Evolutionary conservation across 2,329 filamentous ascomycete species (phyloP), one percentile per base, ranked within the genome.

Genomic region (Beauveria australis): DNA sequence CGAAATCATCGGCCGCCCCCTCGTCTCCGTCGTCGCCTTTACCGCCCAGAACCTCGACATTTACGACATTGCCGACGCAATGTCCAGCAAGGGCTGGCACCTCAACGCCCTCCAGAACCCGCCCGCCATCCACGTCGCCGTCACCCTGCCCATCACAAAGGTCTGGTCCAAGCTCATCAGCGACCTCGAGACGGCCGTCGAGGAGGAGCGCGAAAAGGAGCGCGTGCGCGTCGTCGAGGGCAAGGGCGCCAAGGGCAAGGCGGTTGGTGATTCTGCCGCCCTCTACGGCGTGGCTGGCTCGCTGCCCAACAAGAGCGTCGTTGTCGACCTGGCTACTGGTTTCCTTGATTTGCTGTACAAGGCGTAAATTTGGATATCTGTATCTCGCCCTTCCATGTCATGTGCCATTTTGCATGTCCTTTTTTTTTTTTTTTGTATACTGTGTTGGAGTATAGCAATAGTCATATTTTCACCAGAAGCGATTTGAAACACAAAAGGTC

Each of bases 321-420:
- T 99, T 37, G 90, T 91, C 65, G 91, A 96, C 68, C 76, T 99
- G 71, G 93, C 92, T 1, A 90, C 82, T 66, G 93, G 92, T 0
- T 99, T 97, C 75, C 79, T 97, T 71, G 92, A 97, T 76, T 88
- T 94, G 57, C 72, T 97, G 74, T 97, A 97, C 75, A 96, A 96
- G 79, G 88, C 88, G 63, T 94, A 77, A 76, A 30, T 26, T 19
- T 51, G 3, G 6, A 33, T 2, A 33, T 5, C 4, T 33, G 30
- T 33, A 33, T 33, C 12, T 33, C 30, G 30, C 10, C 30, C 10
- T 33, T 33, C 10, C 30, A 33, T 22, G 16, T 37, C 18, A 40
- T 43, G 3, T 43, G 16, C 22, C 10, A 14, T 40, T 52, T 52
- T 37, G 48, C 1, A 37, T 24, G 26, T 22, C n/a, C 16, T 26